Percentiles rank a stretch among this genome's conserved stretches.
Conservation (phyloP, 108 stramenopile genomes). For the Nitzschia inconspicua region DNA sequence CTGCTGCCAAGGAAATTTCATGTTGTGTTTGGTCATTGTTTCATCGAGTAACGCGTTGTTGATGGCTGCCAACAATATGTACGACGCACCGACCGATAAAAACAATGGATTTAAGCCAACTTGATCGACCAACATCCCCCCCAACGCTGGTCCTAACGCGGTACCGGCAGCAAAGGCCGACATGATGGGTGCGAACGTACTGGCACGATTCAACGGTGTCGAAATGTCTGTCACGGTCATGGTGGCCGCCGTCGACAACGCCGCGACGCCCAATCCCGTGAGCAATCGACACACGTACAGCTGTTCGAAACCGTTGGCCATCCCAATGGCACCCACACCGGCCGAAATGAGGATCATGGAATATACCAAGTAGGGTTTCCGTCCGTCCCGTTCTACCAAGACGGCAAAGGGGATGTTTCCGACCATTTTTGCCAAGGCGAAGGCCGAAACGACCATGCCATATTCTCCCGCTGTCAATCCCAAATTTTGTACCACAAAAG, state of each 20-base stretch:
- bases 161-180: conserved; percentile 84
- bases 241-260: conserved; percentile 66
- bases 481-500: conserved; percentile 75
- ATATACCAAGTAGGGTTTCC: conserved; percentile 83
- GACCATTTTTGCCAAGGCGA: conserved; percentile 79
- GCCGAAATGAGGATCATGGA: conserved; percentile 58
- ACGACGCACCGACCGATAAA: conserved; percentile 62
- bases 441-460: conserved; percentile 79
- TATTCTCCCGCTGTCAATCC: conserved; percentile 67
- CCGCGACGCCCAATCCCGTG: conserved; percentile 78
- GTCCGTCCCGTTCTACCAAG: conserved; percentile 80
- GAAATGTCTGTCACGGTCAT: conserved; percentile 82
- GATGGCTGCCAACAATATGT: conserved; percentile 49
- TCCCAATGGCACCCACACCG: conserved; percentile 84
- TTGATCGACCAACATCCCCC: conserved; percentile 70
- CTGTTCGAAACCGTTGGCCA: conserved; percentile 59
- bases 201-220: conserved; percentile 76
- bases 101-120: conserved; percentile 75
- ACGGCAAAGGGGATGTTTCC: conserved; percentile 88
- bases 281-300: conserved; percentile 69
- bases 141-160: conserved; percentile 83
- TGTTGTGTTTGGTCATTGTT: conserved; percentile 54
- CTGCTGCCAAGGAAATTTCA: neutral
- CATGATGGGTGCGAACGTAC: conserved; percentile 80
- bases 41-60: conserved; percentile 64